A percentile compares a stretch with the other conserved stretches of the same genome.
Evolutionary conservation across 2,329 filamentous ascomycete species (phyloP).

Genomic region (Claviceps fusiformis): DNA sequence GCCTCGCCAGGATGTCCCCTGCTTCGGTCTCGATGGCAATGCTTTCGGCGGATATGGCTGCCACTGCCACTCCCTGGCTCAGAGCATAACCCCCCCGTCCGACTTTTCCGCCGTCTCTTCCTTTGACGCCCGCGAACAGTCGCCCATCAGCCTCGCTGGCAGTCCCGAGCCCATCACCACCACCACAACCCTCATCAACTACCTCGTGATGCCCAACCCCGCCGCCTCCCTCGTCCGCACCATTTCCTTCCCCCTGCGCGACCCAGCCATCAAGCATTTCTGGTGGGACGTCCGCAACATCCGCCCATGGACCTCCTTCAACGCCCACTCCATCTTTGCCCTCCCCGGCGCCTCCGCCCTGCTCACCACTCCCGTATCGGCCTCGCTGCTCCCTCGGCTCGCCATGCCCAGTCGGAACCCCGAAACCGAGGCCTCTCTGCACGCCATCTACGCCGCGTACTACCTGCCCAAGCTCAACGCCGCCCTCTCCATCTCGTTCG

Average conservation of each 20-base stretch:
- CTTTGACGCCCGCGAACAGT: conserved; percentile 33
- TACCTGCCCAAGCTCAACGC: conserved; percentile 82
- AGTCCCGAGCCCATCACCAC: conserved; percentile 27
- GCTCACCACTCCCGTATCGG: conserved; percentile 54
- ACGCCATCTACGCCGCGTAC: conserved; percentile 61
- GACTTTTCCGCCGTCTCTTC: conserved; percentile 33
- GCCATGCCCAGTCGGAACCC: conserved; percentile 49
- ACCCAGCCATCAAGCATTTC: conserved; percentile 64
- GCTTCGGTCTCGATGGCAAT: conserved; percentile 52
- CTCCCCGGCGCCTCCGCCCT: conserved; percentile 62
- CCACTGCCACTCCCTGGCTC: conserved; percentile 51
- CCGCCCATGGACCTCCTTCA: conserved; percentile 72
- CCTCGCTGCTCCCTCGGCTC: conserved; percentile 46
- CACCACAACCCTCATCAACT: conserved; percentile 58
- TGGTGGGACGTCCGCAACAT: conserved; percentile 95
- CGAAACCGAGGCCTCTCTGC: conserved; percentile 64
- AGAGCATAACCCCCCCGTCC: conserved; percentile 9
- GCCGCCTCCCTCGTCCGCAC: conserved; percentile 70
- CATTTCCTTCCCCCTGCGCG: conserved; percentile 54
- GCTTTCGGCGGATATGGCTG: conserved; percentile 61
- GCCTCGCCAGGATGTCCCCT: conserved; percentile 44
- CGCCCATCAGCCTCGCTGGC: conserved; percentile 27
- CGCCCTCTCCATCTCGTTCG: conserved; percentile 63
- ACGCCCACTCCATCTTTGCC: conserved; percentile 52
- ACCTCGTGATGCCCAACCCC: conserved; percentile 69